Evolutionary conservation across 2,329 filamentous ascomycete genomes (phyloP).

Genomic region (Neurospora crassa): DNA sequence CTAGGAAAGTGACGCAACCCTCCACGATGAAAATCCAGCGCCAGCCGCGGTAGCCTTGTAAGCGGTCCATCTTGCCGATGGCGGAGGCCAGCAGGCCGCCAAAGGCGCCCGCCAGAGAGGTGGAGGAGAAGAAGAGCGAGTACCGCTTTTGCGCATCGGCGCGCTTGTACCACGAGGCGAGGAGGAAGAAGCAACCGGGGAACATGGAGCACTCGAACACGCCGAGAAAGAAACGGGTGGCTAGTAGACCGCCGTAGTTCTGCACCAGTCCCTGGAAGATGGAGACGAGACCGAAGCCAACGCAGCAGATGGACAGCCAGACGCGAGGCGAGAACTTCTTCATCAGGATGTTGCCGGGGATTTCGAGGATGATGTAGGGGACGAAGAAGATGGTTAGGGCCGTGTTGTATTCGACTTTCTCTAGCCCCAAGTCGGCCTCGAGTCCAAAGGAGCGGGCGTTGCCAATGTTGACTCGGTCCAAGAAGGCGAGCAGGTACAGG

Average conservation of each 20-base stretch:
- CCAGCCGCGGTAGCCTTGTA: slow-evolving; percentile 63
- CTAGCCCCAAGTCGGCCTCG: slow-evolving; percentile 49
- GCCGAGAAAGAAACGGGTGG: slow-evolving; percentile 79
- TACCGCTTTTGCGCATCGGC: slow-evolving; percentile 84
- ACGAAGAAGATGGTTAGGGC: slow-evolving; percentile 75
- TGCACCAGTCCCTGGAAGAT: slow-evolving; percentile 67
- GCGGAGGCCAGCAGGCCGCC: slow-evolving; percentile 77
- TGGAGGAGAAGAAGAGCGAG: slow-evolving; percentile 85
- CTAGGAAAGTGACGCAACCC: slow-evolving; percentile 52
- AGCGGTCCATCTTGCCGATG: slow-evolving; percentile 77
- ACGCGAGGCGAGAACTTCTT: slow-evolving; percentile 57
- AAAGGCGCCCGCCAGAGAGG: slow-evolving; percentile 72
- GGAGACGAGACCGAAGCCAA: slow-evolving; percentile 68
- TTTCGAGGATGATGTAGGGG: slow-evolving; percentile 63
- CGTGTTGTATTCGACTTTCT: slow-evolving; percentile 58
- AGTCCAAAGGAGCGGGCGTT: slow-evolving; percentile 65
- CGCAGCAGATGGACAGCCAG: slow-evolving; percentile 77
- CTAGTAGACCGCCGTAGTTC: slow-evolving; percentile 68
- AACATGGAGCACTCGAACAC: slow-evolving; percentile 69
- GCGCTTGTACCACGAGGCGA: slow-evolving; percentile 74
- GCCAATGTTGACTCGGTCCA: slow-evolving; percentile 70
- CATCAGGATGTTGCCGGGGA: slow-evolving; percentile 63
- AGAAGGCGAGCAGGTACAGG: slow-evolving; percentile 61
- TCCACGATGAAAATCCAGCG: slow-evolving; percentile 79
- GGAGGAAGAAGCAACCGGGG: slow-evolving; percentile 62